These are phyloP conservation scores for Bisporella sp. DNA, from an alignment of 2,329 filamentous ascomycete species.

Conservation along the genomic window DNA sequence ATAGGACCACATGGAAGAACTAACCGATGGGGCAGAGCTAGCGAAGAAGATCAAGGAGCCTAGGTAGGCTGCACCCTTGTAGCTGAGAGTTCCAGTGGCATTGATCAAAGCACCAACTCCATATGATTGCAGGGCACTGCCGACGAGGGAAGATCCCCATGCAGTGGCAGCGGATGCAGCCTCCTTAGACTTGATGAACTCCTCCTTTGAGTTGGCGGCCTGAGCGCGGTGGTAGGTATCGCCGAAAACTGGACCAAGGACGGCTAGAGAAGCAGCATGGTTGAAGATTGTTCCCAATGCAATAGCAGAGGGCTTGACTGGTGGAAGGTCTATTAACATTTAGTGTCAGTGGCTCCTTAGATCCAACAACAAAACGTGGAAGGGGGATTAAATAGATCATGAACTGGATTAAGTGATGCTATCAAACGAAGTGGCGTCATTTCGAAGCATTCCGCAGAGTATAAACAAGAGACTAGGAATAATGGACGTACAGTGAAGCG, in stretches of 20 bases:
- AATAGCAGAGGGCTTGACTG: slow-evolving; percentile 97
- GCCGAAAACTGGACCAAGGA: slow-evolving; percentile 85
- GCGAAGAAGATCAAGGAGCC: slow-evolving; percentile 88
- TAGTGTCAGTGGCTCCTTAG: not conserved
- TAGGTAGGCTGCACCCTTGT: slow-evolving; percentile 95
- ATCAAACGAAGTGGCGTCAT: not conserved
- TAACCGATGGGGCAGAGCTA: slow-evolving; percentile 77
- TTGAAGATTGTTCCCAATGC: slow-evolving; percentile 94
- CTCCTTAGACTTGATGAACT: slow-evolving; percentile 92
- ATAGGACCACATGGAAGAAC: slow-evolving; percentile 28
- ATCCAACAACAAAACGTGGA: too few relatives aligned
- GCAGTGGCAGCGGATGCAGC: slow-evolving; percentile 79
- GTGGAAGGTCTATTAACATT: slow-evolving; percentile 47
- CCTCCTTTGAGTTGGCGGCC: slow-evolving; percentile 87
- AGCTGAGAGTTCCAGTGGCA: slow-evolving; percentile 87
- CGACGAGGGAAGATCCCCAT: slow-evolving; percentile 84
- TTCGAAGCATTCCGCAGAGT: too few relatives aligned
- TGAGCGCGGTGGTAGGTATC: slow-evolving; percentile 92
- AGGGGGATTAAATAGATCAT: not conserved
- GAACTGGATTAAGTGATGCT: not conserved
- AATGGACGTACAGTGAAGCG: slow-evolving; percentile 22
- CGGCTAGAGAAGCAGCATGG: slow-evolving; percentile 81
- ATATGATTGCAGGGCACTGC: slow-evolving; percentile 83
- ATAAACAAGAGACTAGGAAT: not conserved
- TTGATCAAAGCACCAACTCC: slow-evolving; percentile 88